These are phyloP conservation scores for Leccinum subatratum DNA, from an alignment of 1,284 basidiomycete species.

Conservation along the genomic window DNA sequence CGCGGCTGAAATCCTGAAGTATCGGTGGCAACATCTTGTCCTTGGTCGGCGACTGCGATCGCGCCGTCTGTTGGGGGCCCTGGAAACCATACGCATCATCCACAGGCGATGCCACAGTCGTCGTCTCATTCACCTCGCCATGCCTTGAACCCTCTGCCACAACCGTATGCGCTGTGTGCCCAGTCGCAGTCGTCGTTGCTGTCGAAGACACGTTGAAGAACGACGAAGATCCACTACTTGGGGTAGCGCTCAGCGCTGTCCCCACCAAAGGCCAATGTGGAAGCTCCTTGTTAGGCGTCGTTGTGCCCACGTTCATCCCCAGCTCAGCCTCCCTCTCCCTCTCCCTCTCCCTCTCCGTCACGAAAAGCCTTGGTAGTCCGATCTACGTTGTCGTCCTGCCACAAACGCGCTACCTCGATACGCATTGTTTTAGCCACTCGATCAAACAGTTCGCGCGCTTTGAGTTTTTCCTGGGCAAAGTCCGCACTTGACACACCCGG, in stretches of 20 bases:
- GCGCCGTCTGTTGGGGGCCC: constrained; percentile 32
- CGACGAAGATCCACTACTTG: constrained; percentile 71
- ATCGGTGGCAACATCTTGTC: constrained; percentile 68
- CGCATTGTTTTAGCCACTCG: constrained; percentile 67
- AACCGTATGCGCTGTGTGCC: constrained; percentile 37
- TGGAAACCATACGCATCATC: constrained; percentile 8
- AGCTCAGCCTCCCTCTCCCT: constrained; percentile 34
- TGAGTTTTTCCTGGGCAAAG: constrained; percentile 61
- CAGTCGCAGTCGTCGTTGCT: constrained; percentile 11
- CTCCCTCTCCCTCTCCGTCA: too few relatives aligned
- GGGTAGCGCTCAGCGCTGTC: constrained; percentile 52
- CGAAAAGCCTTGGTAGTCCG: too few relatives aligned
- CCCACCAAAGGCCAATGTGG: constrained; percentile 50
- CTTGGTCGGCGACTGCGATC: constrained; percentile 41
- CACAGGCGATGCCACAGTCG: constrained; percentile 31
- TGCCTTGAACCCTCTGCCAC: constrained; percentile 35
- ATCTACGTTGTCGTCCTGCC: too few relatives aligned
- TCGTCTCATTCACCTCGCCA: constrained; percentile 24
- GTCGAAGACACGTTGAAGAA: constrained; percentile 71
- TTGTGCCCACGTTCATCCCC: not conserved
- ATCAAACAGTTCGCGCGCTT: constrained; percentile 81
- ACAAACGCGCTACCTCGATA: too few relatives aligned
- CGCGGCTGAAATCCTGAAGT: constrained; percentile 55
- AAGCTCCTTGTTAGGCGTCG: constrained; percentile 41
- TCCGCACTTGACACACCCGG: constrained; percentile 75